A percentile compares a stretch with the other conserved stretches of the same genome.
These are phyloP conservation scores for Xylariaceae sp. DNA, from an alignment of 2,329 filamentous ascomycete species.

Conservation along the genomic window DNA sequence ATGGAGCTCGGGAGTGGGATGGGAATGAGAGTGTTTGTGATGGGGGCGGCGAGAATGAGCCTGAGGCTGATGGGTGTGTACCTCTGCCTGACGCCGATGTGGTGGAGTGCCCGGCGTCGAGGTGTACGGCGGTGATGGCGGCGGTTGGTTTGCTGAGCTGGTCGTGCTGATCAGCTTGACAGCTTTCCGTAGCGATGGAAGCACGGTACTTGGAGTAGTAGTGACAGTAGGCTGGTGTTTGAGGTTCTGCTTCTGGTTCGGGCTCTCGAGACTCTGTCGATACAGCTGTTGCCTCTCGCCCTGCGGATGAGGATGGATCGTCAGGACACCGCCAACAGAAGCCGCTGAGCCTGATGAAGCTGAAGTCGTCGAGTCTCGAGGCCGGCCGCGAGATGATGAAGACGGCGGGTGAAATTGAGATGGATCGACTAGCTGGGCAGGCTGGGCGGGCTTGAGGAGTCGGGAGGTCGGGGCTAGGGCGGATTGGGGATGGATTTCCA, in stretches of 20 bases:
- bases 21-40: neutral
- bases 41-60: neutral
- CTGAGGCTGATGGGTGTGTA: neutral
- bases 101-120: neutral
- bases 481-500: constrained; percentile 13
- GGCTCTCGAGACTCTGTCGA: neutral
- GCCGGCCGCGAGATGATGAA: too few species aligned
- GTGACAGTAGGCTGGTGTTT: neutral
- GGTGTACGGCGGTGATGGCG: too few species aligned
- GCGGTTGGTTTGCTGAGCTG: too few species aligned
- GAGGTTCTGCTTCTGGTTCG: neutral
- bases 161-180: too few species aligned
- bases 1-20: neutral
- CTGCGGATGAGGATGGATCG: neutral
- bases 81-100: neutral
- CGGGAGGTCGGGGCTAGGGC: constrained; percentile 8
- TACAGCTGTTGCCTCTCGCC: constrained; percentile 5
- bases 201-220: neutral
- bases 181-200: too few species aligned
- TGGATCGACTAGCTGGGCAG: constrained; percentile 12
- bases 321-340: neutral
- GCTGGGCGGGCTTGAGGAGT: neutral
- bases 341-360: neutral
- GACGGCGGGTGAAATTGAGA: constrained; percentile 11
- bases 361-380: neutral